Base-by-base conservation (phyloP, 2,329 filamentous ascomycete species). In the Nakataea oryzae region DNA sequence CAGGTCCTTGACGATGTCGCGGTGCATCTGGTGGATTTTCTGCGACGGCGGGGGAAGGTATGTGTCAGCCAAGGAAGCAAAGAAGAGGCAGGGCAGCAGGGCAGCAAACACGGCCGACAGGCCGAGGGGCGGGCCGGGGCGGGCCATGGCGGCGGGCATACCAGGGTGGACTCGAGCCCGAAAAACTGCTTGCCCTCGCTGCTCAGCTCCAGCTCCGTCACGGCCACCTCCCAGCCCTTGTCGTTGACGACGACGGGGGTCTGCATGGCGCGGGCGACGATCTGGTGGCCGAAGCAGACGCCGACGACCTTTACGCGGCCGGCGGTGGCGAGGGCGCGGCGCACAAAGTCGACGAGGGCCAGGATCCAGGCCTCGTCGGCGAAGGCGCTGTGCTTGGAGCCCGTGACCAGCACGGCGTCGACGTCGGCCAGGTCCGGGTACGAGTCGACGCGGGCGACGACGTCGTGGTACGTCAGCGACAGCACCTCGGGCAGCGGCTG, bases 281-380 rank as follows among this genome's bases (percentile, higher is more conserved):
- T 92, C 76, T 96, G 91, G 72, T 96, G 91, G 6, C 91, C 91
- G 72, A 93, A 96, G 74, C 91, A 96, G 21, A 95, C 81, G 13
- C 91, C 91, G 21, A 96, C 79, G n/a, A 93, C 74, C 47, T 85
- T 82, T 9, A 95, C 83, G 0, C 85, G 77, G 65, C 87, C 81
- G 14, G 79, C 78, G 41, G 90, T 78, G 3, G 89, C 78, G 47
- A 66, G 64, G 1, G 67, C 68, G 66, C 80, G 77, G 60, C 79
- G 76, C 0, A 83, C 85, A 69, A 86, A 96, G 1, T 86, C 84
- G 24, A 91, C 86, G 1, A 96, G 80, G 61, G 82, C 85, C 55
- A 86, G 65, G 65, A 95, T 93, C 91, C 91, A 96, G 0, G 86
- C 82, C 60, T 85, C 80, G 67, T 87, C 77, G 64, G 90, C 89